Evolutionary conservation across 352 stramenopile genomes (phyloP), one percentile per base, ranked within the genome.

Genomic region (Peronospora destructor): DNA sequence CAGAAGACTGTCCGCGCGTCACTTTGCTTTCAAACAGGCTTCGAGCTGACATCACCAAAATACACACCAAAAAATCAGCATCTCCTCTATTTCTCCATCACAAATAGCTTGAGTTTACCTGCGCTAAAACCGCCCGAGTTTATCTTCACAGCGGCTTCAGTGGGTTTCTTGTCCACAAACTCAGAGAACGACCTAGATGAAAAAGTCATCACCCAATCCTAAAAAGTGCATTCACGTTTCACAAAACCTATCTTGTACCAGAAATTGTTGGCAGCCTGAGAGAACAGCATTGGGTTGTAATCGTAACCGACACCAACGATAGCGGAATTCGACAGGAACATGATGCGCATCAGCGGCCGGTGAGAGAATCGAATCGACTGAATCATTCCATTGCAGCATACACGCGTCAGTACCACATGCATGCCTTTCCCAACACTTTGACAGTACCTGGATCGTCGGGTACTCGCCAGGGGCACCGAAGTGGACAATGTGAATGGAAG

Each of bases 201-300:
- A 13, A 34, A 32, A 10, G 3, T 14, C 11, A 43, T 30, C 19
- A 32, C 11, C 6, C n/a, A 21, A 36, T 25, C 38, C 16, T 13
- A 25, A 46, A 16, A 45, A 29, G 4, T n/a, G 44, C 29, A 52
- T 34, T 10, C 16, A 17, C 30, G 35, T 28, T 30, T 55, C n/a
- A 48, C 4, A 16, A 59, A 13, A 36, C n/a, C 3, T 32, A 28
- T 37, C 41, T 12, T 47, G 35, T 56, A 83, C 83, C 83, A 93
- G 49, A 87, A 93, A 52, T 81, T 78, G 39, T 69, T 90, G 36
- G 47, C 61, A 49, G 90, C 71, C 29, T 82, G 71, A 17, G 73
- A 71, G 53, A 97, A 97, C 19, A 97, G 53, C 35, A 95, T 53
- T 14, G 92, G 80, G 62, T 97, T 96, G 53, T 97, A 96, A 55